phyloP scores from a whole-genome alignment of 2,329 filamentous ascomycete genomes.

The Trichophyton equinum region DNA sequence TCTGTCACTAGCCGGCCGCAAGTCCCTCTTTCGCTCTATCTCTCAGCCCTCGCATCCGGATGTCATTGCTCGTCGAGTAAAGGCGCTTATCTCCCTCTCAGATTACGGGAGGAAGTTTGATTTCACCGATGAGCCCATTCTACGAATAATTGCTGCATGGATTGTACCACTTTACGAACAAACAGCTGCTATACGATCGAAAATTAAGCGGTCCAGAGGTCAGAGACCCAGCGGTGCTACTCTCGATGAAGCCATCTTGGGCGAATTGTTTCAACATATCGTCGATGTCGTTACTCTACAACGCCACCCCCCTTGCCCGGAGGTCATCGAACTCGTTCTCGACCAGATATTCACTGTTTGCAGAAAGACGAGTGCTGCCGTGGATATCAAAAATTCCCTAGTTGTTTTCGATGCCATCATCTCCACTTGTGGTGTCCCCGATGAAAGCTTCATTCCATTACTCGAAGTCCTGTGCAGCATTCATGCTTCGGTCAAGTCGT shows the following conservation, averaged over 20 bases:
- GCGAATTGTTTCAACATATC: slow-evolving; percentile 31
- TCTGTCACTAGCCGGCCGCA: slow-evolving; percentile 25
- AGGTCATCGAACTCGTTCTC: slow-evolving; percentile 28
- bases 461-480: slow-evolving; percentile 34
- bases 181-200: slow-evolving; percentile 26
- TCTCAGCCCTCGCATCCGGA: slow-evolving; percentile 24
- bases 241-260: slow-evolving; percentile 26
- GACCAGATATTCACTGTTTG: slow-evolving; percentile 29
- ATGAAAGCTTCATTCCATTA: slow-evolving; percentile 26
- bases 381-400: slow-evolving; percentile 32
- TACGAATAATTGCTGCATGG: slow-evolving; percentile 30
- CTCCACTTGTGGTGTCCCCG: slow-evolving; percentile 28
- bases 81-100: slow-evolving; percentile 29
- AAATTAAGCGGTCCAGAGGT: slow-evolving; percentile 26
- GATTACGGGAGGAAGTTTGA: slow-evolving; percentile 34
- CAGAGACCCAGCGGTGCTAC: slow-evolving; percentile 21
- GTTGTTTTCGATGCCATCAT: slow-evolving; percentile 33
- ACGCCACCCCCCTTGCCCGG: slow-evolving; percentile 23
- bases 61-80: slow-evolving; percentile 27
- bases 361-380: slow-evolving; percentile 29
- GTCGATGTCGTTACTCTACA: slow-evolving; percentile 33
- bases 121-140: slow-evolving; percentile 27
- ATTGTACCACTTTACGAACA: slow-evolving; percentile 28
- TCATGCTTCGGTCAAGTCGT: slow-evolving; percentile 32
- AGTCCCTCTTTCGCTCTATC: slow-evolving; percentile 26